Percentiles rank a stretch among this genome's conserved stretches.
phyloP scores from a whole-genome alignment of 2,329 filamentous ascomycete genomes.

The Calonectria multiphialidica region DNA sequence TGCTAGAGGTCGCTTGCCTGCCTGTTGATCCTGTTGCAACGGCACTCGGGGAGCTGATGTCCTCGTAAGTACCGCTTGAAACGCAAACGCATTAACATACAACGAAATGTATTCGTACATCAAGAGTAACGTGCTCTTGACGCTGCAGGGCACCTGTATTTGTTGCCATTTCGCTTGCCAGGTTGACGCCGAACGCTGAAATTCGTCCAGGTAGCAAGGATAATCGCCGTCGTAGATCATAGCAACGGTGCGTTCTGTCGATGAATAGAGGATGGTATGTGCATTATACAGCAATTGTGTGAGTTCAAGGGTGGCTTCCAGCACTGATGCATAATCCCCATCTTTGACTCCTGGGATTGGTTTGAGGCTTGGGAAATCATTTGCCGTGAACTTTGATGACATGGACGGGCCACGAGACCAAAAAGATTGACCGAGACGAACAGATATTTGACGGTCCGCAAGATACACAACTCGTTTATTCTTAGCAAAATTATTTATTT shows the following conservation, averaged over 20 bases:
- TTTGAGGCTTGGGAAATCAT: constrained; percentile 4
- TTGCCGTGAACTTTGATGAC: background rate
- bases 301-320: background rate
- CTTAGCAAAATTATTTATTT: background rate
- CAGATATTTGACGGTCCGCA: constrained; percentile 2
- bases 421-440: background rate
- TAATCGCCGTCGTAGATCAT: constrained; percentile 7
- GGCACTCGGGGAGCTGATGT: background rate
- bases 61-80: constrained; percentile 2
- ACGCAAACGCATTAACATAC: constrained; percentile 1
- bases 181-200: background rate
- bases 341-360: background rate
- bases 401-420: constrained; percentile 6
- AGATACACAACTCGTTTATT: background rate
- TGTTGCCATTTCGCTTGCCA: constrained; percentile 5
- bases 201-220: background rate
- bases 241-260: background rate
- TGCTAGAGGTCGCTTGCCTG: background rate
- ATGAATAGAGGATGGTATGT: constrained; percentile 1
- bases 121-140: background rate
- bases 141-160: background rate
- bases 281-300: constrained; percentile 4
- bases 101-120: constrained; percentile 7
- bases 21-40: background rate
- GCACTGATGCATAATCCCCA: background rate